These are phyloP conservation scores for Sedum album DNA, from an alignment of 164 flowering plant species.

Conservation along the genomic window DNA sequence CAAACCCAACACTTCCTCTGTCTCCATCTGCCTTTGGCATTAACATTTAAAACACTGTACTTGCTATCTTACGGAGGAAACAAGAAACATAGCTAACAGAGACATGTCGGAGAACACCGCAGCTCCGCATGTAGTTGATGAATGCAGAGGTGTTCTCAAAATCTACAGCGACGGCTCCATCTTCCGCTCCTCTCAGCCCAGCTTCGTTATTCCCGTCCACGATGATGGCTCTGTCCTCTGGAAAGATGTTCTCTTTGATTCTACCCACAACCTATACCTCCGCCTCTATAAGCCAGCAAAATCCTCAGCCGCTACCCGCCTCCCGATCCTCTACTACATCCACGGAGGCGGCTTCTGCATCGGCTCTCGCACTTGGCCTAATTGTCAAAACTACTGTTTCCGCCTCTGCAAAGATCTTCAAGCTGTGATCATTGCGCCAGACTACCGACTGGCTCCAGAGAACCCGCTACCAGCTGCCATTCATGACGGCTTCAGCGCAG, in stretches of 20 bases:
- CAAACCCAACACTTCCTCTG: slow-evolving; percentile 3
- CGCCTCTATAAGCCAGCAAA: slow-evolving; percentile 60
- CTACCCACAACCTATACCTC: slow-evolving; percentile 33
- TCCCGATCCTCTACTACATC: slow-evolving; percentile 56
- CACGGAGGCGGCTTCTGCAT: slow-evolving; percentile 85
- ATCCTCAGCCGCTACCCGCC: slow-evolving; percentile 23
- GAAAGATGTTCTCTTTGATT: slow-evolving; percentile 52
- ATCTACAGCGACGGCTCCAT: slow-evolving; percentile 68
- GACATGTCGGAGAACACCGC: slow-evolving; percentile 12
- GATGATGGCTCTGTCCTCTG: slow-evolving; percentile 60
- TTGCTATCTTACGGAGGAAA: not conserved
- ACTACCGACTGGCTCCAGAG: slow-evolving; percentile 77
- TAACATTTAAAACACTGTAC: not conserved
- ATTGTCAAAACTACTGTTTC: slow-evolving; percentile 61
- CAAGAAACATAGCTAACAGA: not conserved
- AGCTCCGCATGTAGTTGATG: slow-evolving; percentile 40
- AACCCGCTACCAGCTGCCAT: slow-evolving; percentile 67
- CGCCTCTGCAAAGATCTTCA: slow-evolving; percentile 41
- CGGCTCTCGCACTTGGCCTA: slow-evolving; percentile 67
- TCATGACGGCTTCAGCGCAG: slow-evolving; percentile 44
- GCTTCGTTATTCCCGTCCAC: slow-evolving; percentile 37
- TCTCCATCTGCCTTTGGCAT: not conserved
- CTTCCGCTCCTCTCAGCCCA: slow-evolving; percentile 42
- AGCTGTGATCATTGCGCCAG: slow-evolving; percentile 56
- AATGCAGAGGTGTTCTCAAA: slow-evolving; percentile 55